Evolutionary conservation across 2,329 filamentous ascomycete species (phyloP), one percentile per base, ranked within the genome.

Genomic region (Colletotrichum incanum): DNA sequence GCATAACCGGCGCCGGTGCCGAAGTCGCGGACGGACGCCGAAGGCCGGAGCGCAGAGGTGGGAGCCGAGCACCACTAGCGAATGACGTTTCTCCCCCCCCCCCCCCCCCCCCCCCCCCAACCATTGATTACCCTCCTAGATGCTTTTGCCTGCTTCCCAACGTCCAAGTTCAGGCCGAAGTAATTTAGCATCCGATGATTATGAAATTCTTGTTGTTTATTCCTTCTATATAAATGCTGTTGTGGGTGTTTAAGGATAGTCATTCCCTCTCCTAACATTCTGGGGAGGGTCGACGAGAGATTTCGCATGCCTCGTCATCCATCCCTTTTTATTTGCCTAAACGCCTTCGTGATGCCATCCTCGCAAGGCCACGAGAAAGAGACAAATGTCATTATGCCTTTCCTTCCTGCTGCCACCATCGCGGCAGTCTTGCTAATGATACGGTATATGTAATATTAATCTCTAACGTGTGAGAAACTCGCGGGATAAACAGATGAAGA

Each of bases 1-100:
- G 23, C 52, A 64, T 69, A 64, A 55, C 65, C 70, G 65, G 70
- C 59, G 31, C 59, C 65, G 70, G 59, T 70, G 55, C 65, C 70
- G 65, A 72, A 31, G 47, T 69, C 39, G 64, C 54, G 65, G 65
- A 43, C 45, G 55, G 12, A 45, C 54, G 45, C 65, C 70, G 70
- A 72, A 55, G 54, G 43, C 47, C 65, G 65, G 60, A 70, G 65
- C 39, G 23, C 39, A 34, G 20, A 62, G 37, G 12, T 63, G 49
- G 34, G 43, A 50, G 20, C 55, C 49, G 47, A 55, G 50, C 26
- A 54, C 26, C n/a, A n/a, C 28, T 20, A 7, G 7, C n/a, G 26
- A 14, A 65, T 69, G n/a, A 45, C 34, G 34, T 49, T 56, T 37
- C 3, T 16, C 2, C 0, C 16, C 23, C 6, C 16, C 23, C 16